Evolutionary conservation across 2,329 filamentous ascomycete genomes (phyloP), one percentile per base, ranked within the genome.

Genomic region (Penicillium janthinellum): DNA sequence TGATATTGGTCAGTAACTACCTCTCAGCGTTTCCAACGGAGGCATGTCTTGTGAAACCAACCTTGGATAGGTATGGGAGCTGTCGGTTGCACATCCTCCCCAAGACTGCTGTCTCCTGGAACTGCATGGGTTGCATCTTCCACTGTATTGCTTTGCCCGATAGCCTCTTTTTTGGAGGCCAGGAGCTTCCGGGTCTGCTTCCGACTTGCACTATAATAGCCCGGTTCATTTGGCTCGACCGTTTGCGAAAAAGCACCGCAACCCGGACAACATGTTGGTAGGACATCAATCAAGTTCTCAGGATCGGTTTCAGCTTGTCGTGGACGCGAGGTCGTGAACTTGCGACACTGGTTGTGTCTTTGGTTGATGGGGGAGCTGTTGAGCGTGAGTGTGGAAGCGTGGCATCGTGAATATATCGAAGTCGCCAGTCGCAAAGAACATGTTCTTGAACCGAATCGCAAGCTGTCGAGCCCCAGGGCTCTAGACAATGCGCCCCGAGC

Each of bases 161-260:
- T 37, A 25, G 52, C 54, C 41, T 59, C 59, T 52, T 68, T 64
- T n/a, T 59, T 62, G 48, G 66, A 64, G 4, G 65, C 62, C n/a
- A 73, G 53, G 14, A 71, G 69, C 61, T 73, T 73, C 54, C 77
- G 80, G 38, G 83, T 79, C 31, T 77, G 78, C 59, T 80, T 83
- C 58, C 83, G 78, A 34, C 74, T 76, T 48, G 77, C 70, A 58
- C 79, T 77, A 70, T 88, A 89, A 71, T 80, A 88, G 11, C 86
- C 86, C 2, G 86, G 81, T 64, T 83, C 80, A 1, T 80, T 75
- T 38, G 80, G 75, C 49, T 84, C 80, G 51, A 84, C 70, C 5
- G 81, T 83, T 71, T 88, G 86, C 37, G 83, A 80, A 38, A 83
- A 81, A 31, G 86, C 86, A 56, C 86, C 86, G 64, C 86, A 89